Conservation (phyloP, 2,329 filamentous ascomycete species). For the Alternaria metachromatica region DNA sequence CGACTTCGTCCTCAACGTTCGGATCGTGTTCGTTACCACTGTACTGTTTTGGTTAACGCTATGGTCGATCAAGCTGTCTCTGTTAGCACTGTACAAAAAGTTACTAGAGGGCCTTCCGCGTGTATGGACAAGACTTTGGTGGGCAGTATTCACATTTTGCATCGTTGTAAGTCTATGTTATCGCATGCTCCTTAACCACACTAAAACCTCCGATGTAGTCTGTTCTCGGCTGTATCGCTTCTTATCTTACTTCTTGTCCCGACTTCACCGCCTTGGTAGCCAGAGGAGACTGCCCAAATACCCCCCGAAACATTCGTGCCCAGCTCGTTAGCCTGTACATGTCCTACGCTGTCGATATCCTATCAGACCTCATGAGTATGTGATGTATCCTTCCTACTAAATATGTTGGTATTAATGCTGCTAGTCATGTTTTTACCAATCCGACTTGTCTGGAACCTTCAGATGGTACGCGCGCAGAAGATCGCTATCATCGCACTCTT, state of each 20-base stretch:
- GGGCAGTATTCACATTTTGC: constrained; percentile 42
- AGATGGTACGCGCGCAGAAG: constrained; percentile 43
- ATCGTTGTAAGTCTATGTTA: constrained; percentile 32
- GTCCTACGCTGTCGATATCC: constrained; percentile 41
- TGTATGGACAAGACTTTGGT: constrained; percentile 46
- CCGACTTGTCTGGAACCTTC: constrained; percentile 47
- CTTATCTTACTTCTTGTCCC: constrained; percentile 26
- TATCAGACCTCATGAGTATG: constrained; percentile 46
- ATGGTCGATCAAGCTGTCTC: constrained; percentile 50
- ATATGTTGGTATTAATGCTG: background rate
- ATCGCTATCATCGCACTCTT: constrained; percentile 40
- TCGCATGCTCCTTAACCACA: background rate
- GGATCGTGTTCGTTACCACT: constrained; percentile 48
- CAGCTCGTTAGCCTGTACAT: constrained; percentile 43
- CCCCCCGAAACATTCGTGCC: constrained; percentile 31
- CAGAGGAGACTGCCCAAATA: constrained; percentile 31
- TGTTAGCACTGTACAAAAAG: constrained; percentile 49
- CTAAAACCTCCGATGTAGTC: constrained; percentile 24
- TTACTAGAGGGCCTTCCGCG: constrained; percentile 39
- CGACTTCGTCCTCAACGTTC: constrained; percentile 40
- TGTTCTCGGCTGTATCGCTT: constrained; percentile 45
- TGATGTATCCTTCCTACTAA: no score
- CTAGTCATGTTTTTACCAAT: constrained; percentile 49
- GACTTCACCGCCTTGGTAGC: constrained; percentile 46
- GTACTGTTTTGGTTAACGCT: constrained; percentile 48